Base-by-base conservation (phyloP, 169 alveolate genomes). In the Blepharisma undulans region DNA sequence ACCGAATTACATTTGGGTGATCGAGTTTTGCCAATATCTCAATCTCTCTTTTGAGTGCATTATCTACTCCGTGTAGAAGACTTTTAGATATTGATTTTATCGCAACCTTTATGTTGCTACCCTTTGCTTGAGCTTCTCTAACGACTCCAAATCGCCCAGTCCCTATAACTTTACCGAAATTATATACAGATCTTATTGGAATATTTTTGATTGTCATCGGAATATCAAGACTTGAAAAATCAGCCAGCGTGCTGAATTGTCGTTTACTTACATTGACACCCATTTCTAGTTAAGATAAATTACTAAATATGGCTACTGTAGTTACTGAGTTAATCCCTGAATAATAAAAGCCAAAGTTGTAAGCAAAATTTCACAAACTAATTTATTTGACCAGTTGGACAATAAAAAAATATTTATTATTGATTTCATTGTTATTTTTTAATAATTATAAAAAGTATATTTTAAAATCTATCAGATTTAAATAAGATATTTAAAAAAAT, bases 1-100 rank as follows among this genome's bases (percentile, higher is more conserved):
- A 92, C 82, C 93, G 87, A 2, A 94, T 90, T 21, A 94, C 88
- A 84, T 90, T 89, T 4, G 97, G 96, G 66, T 92, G 94, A 34
- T 94, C 97, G n/a, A 93, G 66, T 33, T 71, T 82, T 30, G 36
- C 29, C 33, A 85, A 27, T 30, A 85, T 90, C 48, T 85, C 88
- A 34, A 84, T 33, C 85, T 84, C 90, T 30, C 76, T 90, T 36
- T 61, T 34, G 22, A 90, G 61, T 25, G 25, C 36, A 22, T 12
- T 27, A 4, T 21, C 30, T 16, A 25, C 18, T 27, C 87, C 87
- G 36, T 27, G 72, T 22, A 74, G 71, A 76, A 72, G 21, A 32
- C 33, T 25, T 59, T 82, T 76, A 29, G 87, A 33, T 29, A 79
- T 79, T 21, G 87, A 25, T 79, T 79, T 79, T 22, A 79, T 33